Evolutionary conservation across 257 asterid species (phyloP).

Genomic region (Catharanthus roseus): DNA sequence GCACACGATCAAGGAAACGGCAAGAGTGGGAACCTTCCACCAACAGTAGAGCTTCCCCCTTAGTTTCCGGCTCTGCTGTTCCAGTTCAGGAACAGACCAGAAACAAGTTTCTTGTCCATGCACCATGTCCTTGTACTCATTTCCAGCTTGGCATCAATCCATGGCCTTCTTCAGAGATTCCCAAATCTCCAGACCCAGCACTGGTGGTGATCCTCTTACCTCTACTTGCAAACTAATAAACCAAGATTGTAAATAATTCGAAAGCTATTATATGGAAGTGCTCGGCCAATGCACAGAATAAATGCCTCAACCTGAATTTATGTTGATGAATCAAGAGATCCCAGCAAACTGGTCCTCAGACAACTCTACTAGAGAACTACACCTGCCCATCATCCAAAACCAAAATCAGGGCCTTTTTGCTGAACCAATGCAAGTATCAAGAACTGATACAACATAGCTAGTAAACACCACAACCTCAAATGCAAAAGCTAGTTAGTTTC

Average conservation of each 20-base stretch:
- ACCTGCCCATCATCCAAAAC: constrained; percentile 41
- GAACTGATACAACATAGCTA: constrained; percentile 20
- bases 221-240: constrained; percentile 13
- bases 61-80: constrained; percentile 37
- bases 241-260: background rate
- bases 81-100: constrained; percentile 48
- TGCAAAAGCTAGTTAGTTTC: constrained; percentile 23
- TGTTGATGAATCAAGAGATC: constrained; percentile 22
- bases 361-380: constrained; percentile 29
- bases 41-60: constrained; percentile 24
- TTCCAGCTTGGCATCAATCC: constrained; percentile 30
- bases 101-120: constrained; percentile 35
- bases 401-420: constrained; percentile 31
- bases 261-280: background rate
- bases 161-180: constrained; percentile 11
- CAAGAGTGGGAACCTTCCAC: constrained; percentile 26
- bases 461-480: constrained; percentile 23
- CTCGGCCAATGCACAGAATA: constrained; percentile 8
- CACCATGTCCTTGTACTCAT: constrained; percentile 57
- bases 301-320: constrained; percentile 25
- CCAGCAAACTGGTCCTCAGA: constrained; percentile 28
- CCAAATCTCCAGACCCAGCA: constrained; percentile 10
- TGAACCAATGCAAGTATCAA: constrained; percentile 18
- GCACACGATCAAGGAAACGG: constrained; percentile 36
- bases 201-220: constrained; percentile 15